Evolutionary conservation across 805 yeast species (phyloP).

Genomic region (Wickerhamiella galacta): DNA sequence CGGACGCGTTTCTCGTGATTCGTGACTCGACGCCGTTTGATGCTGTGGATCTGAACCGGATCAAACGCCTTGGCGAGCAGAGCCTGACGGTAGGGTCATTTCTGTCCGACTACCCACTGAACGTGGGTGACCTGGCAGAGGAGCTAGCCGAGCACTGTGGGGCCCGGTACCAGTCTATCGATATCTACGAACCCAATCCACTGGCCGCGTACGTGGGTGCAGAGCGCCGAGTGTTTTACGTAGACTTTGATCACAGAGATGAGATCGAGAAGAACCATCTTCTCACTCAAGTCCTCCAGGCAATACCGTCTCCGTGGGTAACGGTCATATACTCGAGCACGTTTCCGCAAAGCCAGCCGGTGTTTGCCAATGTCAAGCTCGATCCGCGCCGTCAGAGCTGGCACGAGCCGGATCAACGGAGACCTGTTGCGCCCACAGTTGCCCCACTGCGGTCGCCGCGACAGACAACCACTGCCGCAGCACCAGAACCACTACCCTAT

Average conservation of each 20-base stretch:
- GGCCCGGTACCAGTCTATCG: conserved; percentile 7
- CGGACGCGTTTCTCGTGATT: conserved; percentile 14
- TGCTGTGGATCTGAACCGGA: conserved; percentile 6
- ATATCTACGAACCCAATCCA: conserved; percentile 4
- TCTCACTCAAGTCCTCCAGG: conserved; percentile 40
- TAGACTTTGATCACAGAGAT: conserved; percentile 10
- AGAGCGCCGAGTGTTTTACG: conserved; percentile 11
- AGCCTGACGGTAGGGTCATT: conserved; percentile 14
- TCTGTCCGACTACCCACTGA: conserved; percentile 9
- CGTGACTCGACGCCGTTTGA: conserved; percentile 13
- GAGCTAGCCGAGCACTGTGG: conserved; percentile 15
- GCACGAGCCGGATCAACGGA: conserved; percentile 9
- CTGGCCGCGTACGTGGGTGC: conserved; percentile 8
- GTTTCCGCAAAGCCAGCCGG: conserved; percentile 13
- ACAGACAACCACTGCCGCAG: too few relatives aligned
- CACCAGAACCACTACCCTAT: too few relatives aligned
- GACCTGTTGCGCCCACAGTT: too few relatives aligned
- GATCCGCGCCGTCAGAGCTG: conserved; percentile 18
- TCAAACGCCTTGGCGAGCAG: conserved; percentile 13
- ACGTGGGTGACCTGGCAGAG: conserved; percentile 13
- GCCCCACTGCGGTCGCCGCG: too few relatives aligned
- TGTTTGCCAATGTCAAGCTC: conserved; percentile 15
- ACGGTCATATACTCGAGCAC: conserved; percentile 41
- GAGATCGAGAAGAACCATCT: conserved; percentile 21
- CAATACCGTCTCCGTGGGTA: conserved; percentile 57